A percentile compares a stretch with the other conserved stretches of the same genome.
Evolutionary conservation across 192 early-diverging fungal genomes (phyloP).

Genomic region (Umbelopsis sp.): DNA sequence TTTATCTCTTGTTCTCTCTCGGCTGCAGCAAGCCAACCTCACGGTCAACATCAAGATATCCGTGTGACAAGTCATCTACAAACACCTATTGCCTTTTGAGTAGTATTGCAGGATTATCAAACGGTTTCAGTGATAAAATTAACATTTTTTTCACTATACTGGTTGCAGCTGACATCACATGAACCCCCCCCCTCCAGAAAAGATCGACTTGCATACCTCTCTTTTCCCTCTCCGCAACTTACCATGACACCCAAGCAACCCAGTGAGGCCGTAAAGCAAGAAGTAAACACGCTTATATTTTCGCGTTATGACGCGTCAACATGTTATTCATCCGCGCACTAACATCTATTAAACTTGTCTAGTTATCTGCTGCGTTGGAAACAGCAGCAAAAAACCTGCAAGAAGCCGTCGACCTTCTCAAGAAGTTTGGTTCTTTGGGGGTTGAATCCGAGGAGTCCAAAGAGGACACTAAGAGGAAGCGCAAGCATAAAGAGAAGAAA

Average conservation of each 20-base stretch:
- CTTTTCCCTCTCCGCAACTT: constrained; percentile 7
- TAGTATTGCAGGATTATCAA: too few species aligned
- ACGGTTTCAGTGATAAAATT: too few species aligned
- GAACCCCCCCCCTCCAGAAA: too few species aligned
- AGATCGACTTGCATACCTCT: background rate
- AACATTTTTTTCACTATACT: too few species aligned
- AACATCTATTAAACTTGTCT: background rate
- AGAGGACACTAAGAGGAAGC: constrained; percentile 43
- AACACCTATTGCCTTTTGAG: too few species aligned
- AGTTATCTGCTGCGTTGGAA: constrained; percentile 5
- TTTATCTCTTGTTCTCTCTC: too few species aligned
- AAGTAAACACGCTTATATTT: constrained; percentile 8
- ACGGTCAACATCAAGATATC: too few species aligned
- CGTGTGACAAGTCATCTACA: too few species aligned
- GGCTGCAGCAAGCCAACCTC: too few species aligned
- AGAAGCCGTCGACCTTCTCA: background rate
- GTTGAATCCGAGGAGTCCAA: constrained; percentile 22
- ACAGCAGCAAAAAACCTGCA: constrained; percentile 5
- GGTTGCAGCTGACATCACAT: too few species aligned
- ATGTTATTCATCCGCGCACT: background rate
- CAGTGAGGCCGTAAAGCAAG: background rate
- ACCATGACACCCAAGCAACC: constrained; percentile 1
- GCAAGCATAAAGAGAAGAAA: constrained; percentile 65
- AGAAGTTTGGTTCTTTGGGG: constrained; percentile 2
- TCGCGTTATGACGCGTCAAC: constrained; percentile 7